Base-by-base conservation (phyloP, 108 stramenopile genomes). In the Cylindrotheca fusiformis region DNA sequence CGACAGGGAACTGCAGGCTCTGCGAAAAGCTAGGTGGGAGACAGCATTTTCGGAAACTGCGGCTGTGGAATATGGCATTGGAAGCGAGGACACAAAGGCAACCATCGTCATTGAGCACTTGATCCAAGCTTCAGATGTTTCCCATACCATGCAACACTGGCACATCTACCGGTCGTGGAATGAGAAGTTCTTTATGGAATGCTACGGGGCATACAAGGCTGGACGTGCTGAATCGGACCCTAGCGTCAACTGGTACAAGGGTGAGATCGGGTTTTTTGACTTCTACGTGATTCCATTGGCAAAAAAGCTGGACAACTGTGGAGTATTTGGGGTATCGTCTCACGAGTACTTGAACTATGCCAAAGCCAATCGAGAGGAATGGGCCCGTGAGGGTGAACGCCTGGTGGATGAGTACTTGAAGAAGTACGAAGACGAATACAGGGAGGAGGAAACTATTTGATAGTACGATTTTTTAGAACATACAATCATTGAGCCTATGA, bases 111-210 rank as follows among this genome's bases (percentile, higher is more conserved):
- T 78, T 60, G 79, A 76, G 48, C 79, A 80, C 41, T 67, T 80
- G 28, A 74, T 80, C 32, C 73, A 74, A 52, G 79, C 75, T 28
- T 55, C 75, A 1, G 79, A 80, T 60, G 73, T 80, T n/a, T 52
- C 75, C 10, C 79, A 80, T 48, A 76, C 75, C 2, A 80, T 80
- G 75, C 79, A 80, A 44, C 69, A 75, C 48, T 63, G 63, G 63
- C 63, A 63, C 21, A 31, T 63, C n/a, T 63, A 63, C 24, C 33
- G 23, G n/a, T n/a, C 24, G 22, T 63, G 63, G 63, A 63, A 63
- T 23, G 63, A 63, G 30, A 44, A 46, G n/a, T 48, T 63, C 31
- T 63, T 63, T 30, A 27, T 32, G 20, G 63, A 63, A 24, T 36
- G 51, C 3, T 63, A 63, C 20, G 18, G n/a, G 45, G 63, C 52